Evolutionary conservation across 371 early-diverging fungal species (phyloP), one percentile per base, ranked within the genome.

Genomic region (Sporodiniella umbellata): DNA sequence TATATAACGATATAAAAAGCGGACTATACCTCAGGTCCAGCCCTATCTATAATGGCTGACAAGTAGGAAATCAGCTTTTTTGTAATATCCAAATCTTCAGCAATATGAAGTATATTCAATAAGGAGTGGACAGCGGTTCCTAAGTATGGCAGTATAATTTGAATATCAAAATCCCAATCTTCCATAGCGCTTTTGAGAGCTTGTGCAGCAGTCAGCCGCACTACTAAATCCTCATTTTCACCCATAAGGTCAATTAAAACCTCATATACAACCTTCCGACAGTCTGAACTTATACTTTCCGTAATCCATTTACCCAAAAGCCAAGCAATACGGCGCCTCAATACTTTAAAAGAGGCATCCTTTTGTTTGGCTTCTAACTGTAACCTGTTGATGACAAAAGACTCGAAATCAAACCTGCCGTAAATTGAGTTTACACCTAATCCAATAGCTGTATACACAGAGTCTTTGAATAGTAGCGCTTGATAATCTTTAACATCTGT

Each of bases 81-180:
- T 24, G 85, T 75, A 24, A 83, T 87, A 21, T 94, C 95, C 3
- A 87, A 76, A 46, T 90, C 90, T 33, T 83, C 85, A 0, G 84
- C 83, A n/a, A 84, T 77, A 10, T 72, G 67, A 33, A 94, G 58
- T 31, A 93, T 44, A 1, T 49, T 56, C 4, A 83, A 65, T 11
- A 91, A 51, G 12, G 72, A 49, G 24, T 77, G 66, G 48, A 94
- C 74, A 21, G 83, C 70, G 4, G 64, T 62, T 22, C 83, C 86
- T 30, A 90, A 56, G 62, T 80, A 93, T 2, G 91, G 90, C 19
- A 75, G 49, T 42, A 94, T 89, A 19, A 75, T 69, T 0, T 67
- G 63, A 3, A 85, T 72, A 31, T 90, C 90, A 68, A 95, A 95
- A 50, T 91, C 92, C 90, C 90, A 91, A 53, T 94, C 94, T 51